Evolutionary conservation across 2,329 filamentous ascomycete genomes (phyloP), one percentile per base, ranked within the genome.

Genomic region (Ceratocystis harringtonii): DNA sequence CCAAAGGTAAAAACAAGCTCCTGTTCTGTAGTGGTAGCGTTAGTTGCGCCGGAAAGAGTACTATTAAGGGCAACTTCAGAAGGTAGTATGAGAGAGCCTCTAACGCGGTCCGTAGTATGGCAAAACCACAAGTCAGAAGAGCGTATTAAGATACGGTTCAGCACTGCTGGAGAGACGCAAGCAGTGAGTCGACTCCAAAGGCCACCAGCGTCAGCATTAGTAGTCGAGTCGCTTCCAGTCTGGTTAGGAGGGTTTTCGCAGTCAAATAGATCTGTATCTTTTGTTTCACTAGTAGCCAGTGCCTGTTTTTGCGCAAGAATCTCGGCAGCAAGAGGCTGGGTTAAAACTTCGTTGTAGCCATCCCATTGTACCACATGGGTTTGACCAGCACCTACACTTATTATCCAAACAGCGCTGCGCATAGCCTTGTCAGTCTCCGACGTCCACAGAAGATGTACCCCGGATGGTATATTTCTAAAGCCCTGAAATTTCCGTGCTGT

Each of bases 361-460:
- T 85, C 79, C 84, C 82, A 84, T 69, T 79, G 77, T 70, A 81
- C 76, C 32, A 81, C 76, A 66, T 78, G 76, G 22, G 78, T 74
- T 3, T 70, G 71, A 15, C 75, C 69, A 2, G 68, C 68, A 10
- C 72, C 70, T 1, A 72, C 72, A 0, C 76, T 76, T 55, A 78
- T 72, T 65, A 85, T 75, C 83, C 83, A 86, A 70, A 80, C 84
- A 4, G 82, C 84, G 65, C 76, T 80, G 2, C 84, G 78, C 36
- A 77, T 72, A 1, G 81, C 80, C 19, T 77, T 74, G 1, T 75
- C 75, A 0, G 78, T 76, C 25, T 81, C 76, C 1, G 82, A 76
- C 32, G 80, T 78, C 82, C 83, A 86, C 66, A 85, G 75, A 67
- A 86, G 80, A 70, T 86, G 84, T 15, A 79, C 72, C 0, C 84